Base-by-base conservation (phyloP, 208 protist genomes). In the Naegleria lovaniensis region DNA sequence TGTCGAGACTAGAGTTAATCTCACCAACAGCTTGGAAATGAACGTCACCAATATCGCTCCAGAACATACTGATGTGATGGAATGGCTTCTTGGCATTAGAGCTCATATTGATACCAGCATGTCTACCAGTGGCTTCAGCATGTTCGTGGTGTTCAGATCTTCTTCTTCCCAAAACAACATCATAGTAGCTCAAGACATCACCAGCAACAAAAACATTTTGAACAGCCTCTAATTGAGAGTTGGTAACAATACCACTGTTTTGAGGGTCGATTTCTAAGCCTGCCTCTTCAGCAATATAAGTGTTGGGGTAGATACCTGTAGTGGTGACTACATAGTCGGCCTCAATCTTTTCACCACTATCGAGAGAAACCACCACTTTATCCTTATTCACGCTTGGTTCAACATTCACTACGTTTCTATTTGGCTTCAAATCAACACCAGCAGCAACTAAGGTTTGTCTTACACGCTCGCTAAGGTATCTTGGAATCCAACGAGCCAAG, bases 21-120 rank as follows among this genome's bases (percentile, higher is more conserved):
- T 90, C 89, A 75, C 89, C 89, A 90, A 90, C 55, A n/a, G 89
- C 89, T 67, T 90, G n/a, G 33, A 76, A 88, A 29, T 38, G 15
- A 29, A 85, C 19, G 33, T 83, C n/a, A 83, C 89, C 89, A 11
- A 83, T 25, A 43, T 85, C 76, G 41, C 48, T 75, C 89, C 89
- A 90, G n/a, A 90, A 83, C 48, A 90, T 75, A 41, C n/a, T 59
- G 13, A 75, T 59, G 33, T 85, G 29, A 48, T 40, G 67, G 55
- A 43, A 90, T 75, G 43, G 29, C 55, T 90, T 90, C 19, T 16
- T 59, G 15, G 67, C 39, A 33, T 5, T 5, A 41, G 88, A n/a
- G 11, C n/a, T n/a, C 85, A 89, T 89, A 29, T 90, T 90, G 2
- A 25, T 51, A n/a, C 89, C 89, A 38, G 89, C 89, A 83, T 59